Percentiles rank a stretch among this genome's conserved stretches.
Conservation (phyloP, 208 protist species). For the Vickermania spadyakhi region DNA sequence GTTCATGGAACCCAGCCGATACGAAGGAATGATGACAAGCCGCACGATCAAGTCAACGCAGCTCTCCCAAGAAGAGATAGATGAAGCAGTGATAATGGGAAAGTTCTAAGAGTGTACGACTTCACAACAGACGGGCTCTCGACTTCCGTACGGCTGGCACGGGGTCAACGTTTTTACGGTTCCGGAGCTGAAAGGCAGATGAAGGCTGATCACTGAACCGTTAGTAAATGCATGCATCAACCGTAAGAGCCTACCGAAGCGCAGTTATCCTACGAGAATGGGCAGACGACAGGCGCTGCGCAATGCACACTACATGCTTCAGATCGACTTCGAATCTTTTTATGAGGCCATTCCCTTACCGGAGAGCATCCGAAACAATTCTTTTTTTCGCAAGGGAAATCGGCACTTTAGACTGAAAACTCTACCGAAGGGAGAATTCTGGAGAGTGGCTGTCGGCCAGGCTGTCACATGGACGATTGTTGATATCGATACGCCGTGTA, state of each 20-base stretch:
- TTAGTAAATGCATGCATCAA: conserved; percentile 2
- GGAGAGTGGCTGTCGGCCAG: conserved; percentile 3
- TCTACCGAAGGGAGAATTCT: background rate
- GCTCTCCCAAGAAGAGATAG: background rate
- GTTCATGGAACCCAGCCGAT: background rate
- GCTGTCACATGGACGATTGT: conserved; percentile 6
- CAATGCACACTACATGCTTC: conserved; percentile 3
- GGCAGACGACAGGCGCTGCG: conserved; percentile 3
- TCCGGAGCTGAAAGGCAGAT: background rate
- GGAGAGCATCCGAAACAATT: background rate
- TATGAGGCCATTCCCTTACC: conserved; percentile 3
- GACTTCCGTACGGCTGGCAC: background rate
- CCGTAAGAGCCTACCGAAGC: background rate
- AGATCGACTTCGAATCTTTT: conserved; percentile 9
- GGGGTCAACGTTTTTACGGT: conserved; percentile 2
- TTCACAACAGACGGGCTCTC: background rate
- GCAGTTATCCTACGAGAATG: background rate
- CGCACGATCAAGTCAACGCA: conserved; percentile 1
- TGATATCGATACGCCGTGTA: background rate
- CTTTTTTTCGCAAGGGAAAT: background rate
- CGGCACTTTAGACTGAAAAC: background rate
- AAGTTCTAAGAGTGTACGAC: background rate
- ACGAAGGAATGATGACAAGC: background rate
- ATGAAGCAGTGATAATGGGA: background rate
- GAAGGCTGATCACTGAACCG: conserved; percentile 2